A percentile compares a stretch with the other conserved stretches of the same genome.
These are phyloP conservation scores for Vitis hybrid DNA, from an alignment of 177 flowering plant genomes.

Conservation along the genomic window DNA sequence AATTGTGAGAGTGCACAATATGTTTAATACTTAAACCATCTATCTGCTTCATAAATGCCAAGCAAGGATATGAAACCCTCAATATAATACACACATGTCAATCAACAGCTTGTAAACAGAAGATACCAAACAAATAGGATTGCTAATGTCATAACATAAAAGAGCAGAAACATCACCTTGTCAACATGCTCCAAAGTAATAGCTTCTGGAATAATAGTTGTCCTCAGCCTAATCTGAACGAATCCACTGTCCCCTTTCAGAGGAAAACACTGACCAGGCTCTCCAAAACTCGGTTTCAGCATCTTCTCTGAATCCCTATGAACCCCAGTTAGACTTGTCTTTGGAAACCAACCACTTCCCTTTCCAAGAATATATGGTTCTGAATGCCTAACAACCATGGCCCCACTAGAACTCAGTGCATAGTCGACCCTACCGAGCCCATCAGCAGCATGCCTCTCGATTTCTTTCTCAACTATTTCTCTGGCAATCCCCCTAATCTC, in stretches of 20 bases:
- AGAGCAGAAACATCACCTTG: constrained; percentile 50
- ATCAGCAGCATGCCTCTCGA: constrained; percentile 89
- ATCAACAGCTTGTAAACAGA: no score
- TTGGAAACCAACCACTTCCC: constrained; percentile 35
- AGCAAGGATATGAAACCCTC: no score
- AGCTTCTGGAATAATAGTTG: constrained; percentile 80
- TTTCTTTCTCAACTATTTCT: constrained; percentile 72
- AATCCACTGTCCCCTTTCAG: constrained; percentile 78
- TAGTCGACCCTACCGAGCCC: constrained; percentile 88
- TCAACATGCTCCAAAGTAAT: constrained; percentile 92
- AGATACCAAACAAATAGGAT: no score
- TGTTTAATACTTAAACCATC: no score
- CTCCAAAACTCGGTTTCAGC: constrained; percentile 92
- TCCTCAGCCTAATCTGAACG: constrained; percentile 68
- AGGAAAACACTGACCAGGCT: constrained; percentile 93
- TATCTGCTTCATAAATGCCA: no score
- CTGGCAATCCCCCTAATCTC: constrained; percentile 65
- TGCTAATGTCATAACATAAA: background rate
- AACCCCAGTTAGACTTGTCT: constrained; percentile 23
- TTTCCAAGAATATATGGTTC: constrained; percentile 43
- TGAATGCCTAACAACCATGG: constrained; percentile 67
- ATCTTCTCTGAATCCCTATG: constrained; percentile 56
- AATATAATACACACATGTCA: no score
- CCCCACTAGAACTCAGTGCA: constrained; percentile 81
- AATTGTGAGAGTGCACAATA: no score